A percentile compares a stretch with the other conserved stretches of the same genome.
Conservation (phyloP, 306 rosid genomes). For the Aeschynomene evenia region DNA sequence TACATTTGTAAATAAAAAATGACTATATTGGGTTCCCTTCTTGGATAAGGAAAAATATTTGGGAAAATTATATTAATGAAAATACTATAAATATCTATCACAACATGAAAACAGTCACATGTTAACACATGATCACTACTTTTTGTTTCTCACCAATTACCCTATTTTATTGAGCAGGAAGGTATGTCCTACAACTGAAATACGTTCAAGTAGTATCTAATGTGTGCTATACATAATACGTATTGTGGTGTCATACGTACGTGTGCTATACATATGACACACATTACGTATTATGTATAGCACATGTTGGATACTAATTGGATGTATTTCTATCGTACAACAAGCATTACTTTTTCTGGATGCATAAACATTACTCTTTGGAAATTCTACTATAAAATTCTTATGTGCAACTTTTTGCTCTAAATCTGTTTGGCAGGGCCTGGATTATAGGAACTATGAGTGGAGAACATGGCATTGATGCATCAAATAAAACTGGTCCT, state of each 20-base stretch:
- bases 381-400: not conserved
- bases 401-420: not conserved
- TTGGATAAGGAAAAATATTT: too few relatives aligned
- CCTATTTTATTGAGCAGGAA: not conserved
- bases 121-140: not conserved
- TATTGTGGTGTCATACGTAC: too few relatives aligned
- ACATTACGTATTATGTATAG: too few relatives aligned
- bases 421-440: slow-evolving; percentile 51
- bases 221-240: too few relatives aligned
- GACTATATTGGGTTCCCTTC: not conserved
- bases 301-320: too few relatives aligned
- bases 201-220: too few relatives aligned
- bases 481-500: slow-evolving; percentile 84
- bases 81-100: slow-evolving; percentile 1
- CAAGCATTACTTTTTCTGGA: not conserved
- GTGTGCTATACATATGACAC: too few relatives aligned
- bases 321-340: too few relatives aligned
- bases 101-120: not conserved
- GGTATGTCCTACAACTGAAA: too few relatives aligned
- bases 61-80: too few relatives aligned
- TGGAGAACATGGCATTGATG: slow-evolving; percentile 69
- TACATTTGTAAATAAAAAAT: not conserved
- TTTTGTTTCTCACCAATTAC: slow-evolving; percentile 13
- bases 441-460: slow-evolving; percentile 63
- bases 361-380: too few relatives aligned